These are phyloP conservation scores for Fraxinus floribunda DNA, from an alignment of 305 asterid genomes.

Conservation along the genomic window DNA sequence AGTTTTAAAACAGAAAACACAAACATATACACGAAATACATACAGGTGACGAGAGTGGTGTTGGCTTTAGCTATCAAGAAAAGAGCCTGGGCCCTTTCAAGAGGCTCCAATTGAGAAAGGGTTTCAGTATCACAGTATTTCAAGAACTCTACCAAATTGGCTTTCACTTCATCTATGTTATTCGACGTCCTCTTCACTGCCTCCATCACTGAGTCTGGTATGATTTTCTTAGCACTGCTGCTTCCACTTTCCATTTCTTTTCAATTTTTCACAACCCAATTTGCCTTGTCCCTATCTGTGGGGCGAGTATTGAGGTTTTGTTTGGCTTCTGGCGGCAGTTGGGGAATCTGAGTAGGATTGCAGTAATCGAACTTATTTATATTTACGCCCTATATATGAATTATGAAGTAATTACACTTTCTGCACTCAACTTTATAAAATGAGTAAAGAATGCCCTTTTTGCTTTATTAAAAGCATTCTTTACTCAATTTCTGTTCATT, in stretches of 20 bases:
- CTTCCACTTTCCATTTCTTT: conserved; percentile 41
- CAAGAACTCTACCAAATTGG: conserved; percentile 61
- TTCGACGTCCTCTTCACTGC: conserved; percentile 68
- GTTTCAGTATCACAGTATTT: conserved; percentile 60
- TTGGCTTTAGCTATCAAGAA: conserved; percentile 67
- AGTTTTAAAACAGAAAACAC: not conserved
- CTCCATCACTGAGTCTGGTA: conserved; percentile 71
- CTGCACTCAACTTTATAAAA: not conserved
- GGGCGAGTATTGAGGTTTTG: not conserved
- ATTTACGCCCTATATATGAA: not conserved
- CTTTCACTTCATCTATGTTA: conserved; percentile 63
- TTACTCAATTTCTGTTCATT: no score
- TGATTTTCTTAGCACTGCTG: conserved; percentile 36
- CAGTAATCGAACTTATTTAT: not conserved
- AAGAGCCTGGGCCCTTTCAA: conserved; percentile 71
- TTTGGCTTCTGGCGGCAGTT: not conserved
- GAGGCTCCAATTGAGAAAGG: conserved; percentile 71
- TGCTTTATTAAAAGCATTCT: no score
- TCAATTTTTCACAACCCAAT: conserved; percentile 6
- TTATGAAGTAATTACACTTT: not conserved
- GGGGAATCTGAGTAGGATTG: not conserved
- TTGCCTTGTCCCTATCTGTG: not conserved
- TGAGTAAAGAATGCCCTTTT: no score
- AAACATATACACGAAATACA: conserved; percentile 4
- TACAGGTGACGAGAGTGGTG: conserved; percentile 72